These are phyloP conservation scores for Rosa chinensis DNA, from an alignment of 306 rosid species.

Conservation along the genomic window DNA sequence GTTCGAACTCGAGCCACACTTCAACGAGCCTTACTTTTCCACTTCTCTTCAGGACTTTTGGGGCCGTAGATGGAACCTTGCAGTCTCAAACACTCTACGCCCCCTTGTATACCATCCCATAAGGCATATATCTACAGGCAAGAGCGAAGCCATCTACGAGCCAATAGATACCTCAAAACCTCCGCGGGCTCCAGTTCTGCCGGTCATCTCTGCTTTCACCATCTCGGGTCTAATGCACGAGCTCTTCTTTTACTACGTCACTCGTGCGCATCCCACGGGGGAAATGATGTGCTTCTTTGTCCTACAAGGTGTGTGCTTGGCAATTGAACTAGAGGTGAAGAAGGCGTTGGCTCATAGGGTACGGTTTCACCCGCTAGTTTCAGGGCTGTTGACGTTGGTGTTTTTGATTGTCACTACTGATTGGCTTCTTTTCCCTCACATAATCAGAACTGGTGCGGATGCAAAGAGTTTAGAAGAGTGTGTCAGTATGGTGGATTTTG, in stretches of 20 bases:
- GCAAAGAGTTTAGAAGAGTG: neutral
- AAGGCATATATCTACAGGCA: neutral
- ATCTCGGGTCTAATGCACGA: neutral
- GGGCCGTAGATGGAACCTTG: neutral
- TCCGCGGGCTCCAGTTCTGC: neutral
- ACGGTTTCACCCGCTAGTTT: neutral
- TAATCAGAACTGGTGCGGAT: neutral
- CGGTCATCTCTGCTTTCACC: neutral
- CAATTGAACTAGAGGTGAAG: neutral
- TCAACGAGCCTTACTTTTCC: neutral
- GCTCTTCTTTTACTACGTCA: neutral
- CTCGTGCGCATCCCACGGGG: neutral
- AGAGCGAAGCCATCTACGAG: neutral
- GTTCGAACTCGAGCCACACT: neutral
- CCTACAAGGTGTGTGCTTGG: neutral
- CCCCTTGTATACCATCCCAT: neutral
- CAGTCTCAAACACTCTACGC: neutral
- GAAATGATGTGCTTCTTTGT: constrained; percentile 3
- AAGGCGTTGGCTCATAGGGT: neutral
- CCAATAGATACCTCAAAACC: neutral
- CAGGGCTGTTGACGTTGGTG: neutral
- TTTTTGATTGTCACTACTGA: neutral
- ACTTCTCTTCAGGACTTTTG: neutral
- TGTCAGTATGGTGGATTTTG: neutral
- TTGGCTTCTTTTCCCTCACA: neutral